Evolutionary conservation across 371 early-diverging fungal species (phyloP), one percentile per base, ranked within the genome.

Genomic region (Mucor velutinosus): DNA sequence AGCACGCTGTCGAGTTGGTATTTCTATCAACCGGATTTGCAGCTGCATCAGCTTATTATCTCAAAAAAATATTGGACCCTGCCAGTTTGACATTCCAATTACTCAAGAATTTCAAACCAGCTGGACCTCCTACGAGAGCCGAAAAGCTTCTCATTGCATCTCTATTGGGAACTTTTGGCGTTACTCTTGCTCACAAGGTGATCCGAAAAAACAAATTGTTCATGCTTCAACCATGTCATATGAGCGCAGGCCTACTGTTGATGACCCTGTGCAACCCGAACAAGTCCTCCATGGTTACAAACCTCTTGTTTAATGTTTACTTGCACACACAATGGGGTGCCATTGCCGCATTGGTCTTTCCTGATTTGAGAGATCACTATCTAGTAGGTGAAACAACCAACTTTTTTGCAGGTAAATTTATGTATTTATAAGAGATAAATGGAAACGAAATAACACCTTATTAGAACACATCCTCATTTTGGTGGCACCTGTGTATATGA

Each of bases 161-260:
- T 2, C 59, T 87, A 47, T 35, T 77, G 0, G 71, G 74, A 1
- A 84, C 86, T 4, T 67, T 88, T 19, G 32, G 78, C 33, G 55
- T 83, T 29, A 86, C 87, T 0, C 57, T 80, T 8, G 55, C 57
- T 14, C 89, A 88, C 51, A 88, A 88, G 66, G 71, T 76, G 58
- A 61, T 77, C 21, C 77, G 86, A 5, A 81, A 77, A 30, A 84
- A 80, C 55, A 59, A 78, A 39, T 33, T 87, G 15, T 88, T 81
- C 62, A 76, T 89, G 80, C 74, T 88, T 12, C 89, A 89, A 60
- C 89, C 89, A 7, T 89, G 89, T 71, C 89, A 89, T 67, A 81
- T 89, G 82, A 84, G 83, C 33, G 86, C 86, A 6, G 67, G 85
- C 62, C 32, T 87, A 45, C 60, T 89, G 61, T 80, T 86, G 64